phyloP scores from a whole-genome alignment of 2,329 filamentous ascomycete genomes.

The Aspergillus clavatus region DNA sequence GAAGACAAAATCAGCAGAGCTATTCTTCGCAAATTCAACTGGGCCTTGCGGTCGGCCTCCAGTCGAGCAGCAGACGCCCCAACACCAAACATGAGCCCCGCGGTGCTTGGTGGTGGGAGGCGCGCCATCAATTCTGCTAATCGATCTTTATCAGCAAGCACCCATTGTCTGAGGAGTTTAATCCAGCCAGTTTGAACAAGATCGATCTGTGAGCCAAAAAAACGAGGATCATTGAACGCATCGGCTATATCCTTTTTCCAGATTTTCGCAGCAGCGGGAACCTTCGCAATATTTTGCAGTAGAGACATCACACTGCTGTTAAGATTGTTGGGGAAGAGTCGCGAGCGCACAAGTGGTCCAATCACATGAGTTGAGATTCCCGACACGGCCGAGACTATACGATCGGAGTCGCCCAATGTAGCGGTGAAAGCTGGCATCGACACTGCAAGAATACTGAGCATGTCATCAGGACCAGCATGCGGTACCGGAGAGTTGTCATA shows the following conservation, averaged over 20 bases:
- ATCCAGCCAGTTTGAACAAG: conserved; percentile 74
- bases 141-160: conserved; percentile 78
- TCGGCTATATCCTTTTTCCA: conserved; percentile 93
- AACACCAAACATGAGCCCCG: conserved; percentile 97
- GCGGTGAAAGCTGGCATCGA: conserved; percentile 77
- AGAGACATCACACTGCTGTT: conserved; percentile 66
- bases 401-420: conserved; percentile 79
- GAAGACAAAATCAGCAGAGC: conserved; percentile 74
- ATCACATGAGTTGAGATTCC: conserved; percentile 81
- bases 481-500: conserved; percentile 36
- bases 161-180: conserved; percentile 77
- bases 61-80: conserved; percentile 87
- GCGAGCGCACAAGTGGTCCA: conserved; percentile 74
- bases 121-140: conserved; percentile 75
- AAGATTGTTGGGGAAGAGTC: conserved; percentile 80
- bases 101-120: conserved; percentile 78
- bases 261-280: conserved; percentile 75
- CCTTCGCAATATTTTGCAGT: conserved; percentile 68
- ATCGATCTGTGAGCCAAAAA: conserved; percentile 67
- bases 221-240: conserved; percentile 82
- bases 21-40: conserved; percentile 80
- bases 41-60: conserved; percentile 91
- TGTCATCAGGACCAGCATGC: conserved; percentile 60
- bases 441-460: conserved; percentile 71
- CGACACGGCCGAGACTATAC: conserved; percentile 69